Base-by-base conservation (phyloP, 176 grass and related monocot species). In the Oryza meridionalis region DNA sequence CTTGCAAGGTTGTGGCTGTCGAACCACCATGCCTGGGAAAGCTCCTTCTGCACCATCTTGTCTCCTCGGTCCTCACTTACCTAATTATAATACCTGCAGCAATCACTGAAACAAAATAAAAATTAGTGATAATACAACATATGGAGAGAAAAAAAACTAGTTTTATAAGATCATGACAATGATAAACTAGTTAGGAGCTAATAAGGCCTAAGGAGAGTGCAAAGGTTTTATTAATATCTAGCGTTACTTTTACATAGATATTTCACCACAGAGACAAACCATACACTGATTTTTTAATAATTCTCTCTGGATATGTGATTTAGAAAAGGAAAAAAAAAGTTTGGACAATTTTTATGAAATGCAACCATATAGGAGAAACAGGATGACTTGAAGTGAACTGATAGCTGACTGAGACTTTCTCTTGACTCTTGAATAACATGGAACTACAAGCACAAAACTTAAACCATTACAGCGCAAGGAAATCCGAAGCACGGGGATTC, bases 1-100 rank as follows among this genome's bases (percentile, higher is more conserved):
- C 81, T 91, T 0, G 91, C 83, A 0, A 53, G 83, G 69, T 67
- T 91, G 79, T 85, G 91, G 67, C 91, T 85, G 70, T 89, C 93
- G 68, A 96, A 93, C 91, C 91, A 93, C 94, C 94, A 96, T 80
- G 91, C 82, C 73, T 93, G 91, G 5, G 86, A 84, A 50, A 91
- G 59, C 59, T 96, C 88, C 64, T 91, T 82, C 27, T 83, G 84
- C 74, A 83, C 81, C 94, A 88, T 85, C 80, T 82, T 69, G 25
- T 73, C 33, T 49, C 65, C 62, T 79, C 22, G 38, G 31, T 47
- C 70, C 63, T 83, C 32, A 29, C 38, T 86, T 62, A 76, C 86
- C 38, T 40, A 40, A 9, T 40, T 40, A 6, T 37, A 6, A 37
- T 37, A 40, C 38, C 82, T 86, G 14, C 24, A 81, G 21, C 13